A percentile compares a stretch with the other conserved stretches of the same genome.
Evolutionary conservation across 2,329 filamentous ascomycete genomes (phyloP).

Genomic region (Cadophora sp.): DNA sequence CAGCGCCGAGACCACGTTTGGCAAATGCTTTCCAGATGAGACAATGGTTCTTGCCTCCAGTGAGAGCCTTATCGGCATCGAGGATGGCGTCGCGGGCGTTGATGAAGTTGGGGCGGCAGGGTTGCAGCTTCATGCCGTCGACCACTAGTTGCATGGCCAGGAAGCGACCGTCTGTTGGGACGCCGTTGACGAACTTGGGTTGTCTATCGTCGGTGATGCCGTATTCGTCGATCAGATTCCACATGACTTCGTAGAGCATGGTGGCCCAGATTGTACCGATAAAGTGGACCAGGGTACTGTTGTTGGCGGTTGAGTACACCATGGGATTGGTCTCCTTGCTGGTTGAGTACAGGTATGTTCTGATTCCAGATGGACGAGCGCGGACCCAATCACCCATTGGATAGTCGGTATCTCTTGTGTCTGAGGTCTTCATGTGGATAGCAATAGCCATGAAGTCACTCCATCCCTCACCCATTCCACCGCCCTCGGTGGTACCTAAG

Average conservation of each 20-base stretch:
- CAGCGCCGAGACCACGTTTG: conserved; percentile 19
- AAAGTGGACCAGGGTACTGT: conserved; percentile 15
- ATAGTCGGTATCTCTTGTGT: conserved; percentile 16
- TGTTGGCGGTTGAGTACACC: conserved; percentile 19
- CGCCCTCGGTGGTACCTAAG: conserved; percentile 14
- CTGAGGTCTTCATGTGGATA: conserved; percentile 12
- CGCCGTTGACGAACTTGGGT: conserved; percentile 11
- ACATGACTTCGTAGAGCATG: conserved; percentile 22
- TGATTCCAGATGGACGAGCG: conserved; percentile 9
- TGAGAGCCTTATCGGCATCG: conserved; percentile 18
- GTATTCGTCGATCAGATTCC: conserved; percentile 18
- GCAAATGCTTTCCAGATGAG: conserved; percentile 17
- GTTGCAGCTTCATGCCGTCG: conserved; percentile 18
- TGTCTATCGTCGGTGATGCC: conserved; percentile 7
- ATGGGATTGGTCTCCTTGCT: conserved; percentile 18
- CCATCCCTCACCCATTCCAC: conserved; percentile 22
- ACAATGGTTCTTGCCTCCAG: conserved; percentile 12
- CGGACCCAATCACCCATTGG: conserved; percentile 17
- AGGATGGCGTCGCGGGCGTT: conserved; percentile 16
- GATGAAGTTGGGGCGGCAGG: conserved; percentile 19
- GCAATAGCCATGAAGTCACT: conserved; percentile 22
- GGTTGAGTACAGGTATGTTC: conserved; percentile 20
- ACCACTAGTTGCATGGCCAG: conserved; percentile 20
- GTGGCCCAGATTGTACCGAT: conserved; percentile 19
- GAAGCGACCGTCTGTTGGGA: conserved; percentile 18